Conservation (phyloP, 345 rosid species). For the Excoecaria agallocha region DNA sequence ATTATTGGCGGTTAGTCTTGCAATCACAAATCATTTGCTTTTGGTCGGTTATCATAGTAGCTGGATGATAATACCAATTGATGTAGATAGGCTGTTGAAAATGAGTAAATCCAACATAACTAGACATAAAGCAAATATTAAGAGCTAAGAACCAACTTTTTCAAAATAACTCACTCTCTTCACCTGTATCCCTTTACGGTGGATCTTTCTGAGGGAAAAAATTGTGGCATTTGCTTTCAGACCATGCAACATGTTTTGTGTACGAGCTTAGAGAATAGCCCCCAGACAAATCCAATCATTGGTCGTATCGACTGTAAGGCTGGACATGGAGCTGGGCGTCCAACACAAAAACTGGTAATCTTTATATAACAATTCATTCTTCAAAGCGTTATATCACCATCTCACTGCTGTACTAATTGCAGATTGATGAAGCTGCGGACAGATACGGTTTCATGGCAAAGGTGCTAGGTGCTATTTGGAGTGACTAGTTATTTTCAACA, state of each 20-base stretch:
- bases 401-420: slow-evolving; percentile 4
- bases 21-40: background rate
- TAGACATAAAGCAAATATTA: too few relatives aligned
- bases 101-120: too few relatives aligned
- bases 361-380: background rate
- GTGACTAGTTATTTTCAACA: slow-evolving; percentile 31
- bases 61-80: background rate
- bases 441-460: slow-evolving; percentile 80
- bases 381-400: too few relatives aligned
- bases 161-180: too few relatives aligned
- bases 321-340: slow-evolving; percentile 94
- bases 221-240: slow-evolving; percentile 30
- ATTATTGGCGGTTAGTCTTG: slow-evolving; percentile 69
- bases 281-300: slow-evolving; percentile 79
- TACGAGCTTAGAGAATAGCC: slow-evolving; percentile 71
- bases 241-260: slow-evolving; percentile 76
- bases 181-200: too few relatives aligned
- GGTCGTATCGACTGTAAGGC: slow-evolving; percentile 89
- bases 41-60: background rate
- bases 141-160: too few relatives aligned
- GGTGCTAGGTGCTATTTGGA: slow-evolving; percentile 70
- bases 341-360: slow-evolving; percentile 73
- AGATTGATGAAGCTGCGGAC: slow-evolving; percentile 90
- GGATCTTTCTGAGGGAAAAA: background rate
- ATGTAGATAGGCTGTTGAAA: too few relatives aligned